Evolutionary conservation across 148 eudicot species (phyloP), one percentile per base, ranked within the genome.

Genomic region (Nepenthes gracilis): DNA sequence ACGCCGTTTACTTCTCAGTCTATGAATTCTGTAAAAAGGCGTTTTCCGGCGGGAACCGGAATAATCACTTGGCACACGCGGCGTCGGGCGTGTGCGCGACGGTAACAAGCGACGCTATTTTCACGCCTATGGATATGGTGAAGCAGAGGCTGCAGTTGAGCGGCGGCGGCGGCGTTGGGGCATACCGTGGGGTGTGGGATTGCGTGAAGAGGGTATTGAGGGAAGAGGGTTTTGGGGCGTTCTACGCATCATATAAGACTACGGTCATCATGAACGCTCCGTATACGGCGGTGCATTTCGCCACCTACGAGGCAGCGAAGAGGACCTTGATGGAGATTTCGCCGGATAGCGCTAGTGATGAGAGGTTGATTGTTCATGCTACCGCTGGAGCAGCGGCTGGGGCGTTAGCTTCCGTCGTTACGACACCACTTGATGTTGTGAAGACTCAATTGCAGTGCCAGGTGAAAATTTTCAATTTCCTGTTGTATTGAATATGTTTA

Each of bases 81-180:
- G 74, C 35, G 1, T 69, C 98, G 0, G 98, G 96, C 35, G 91
- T 93, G 12, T 79, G 69, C 35, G 98, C 98, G 1, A 88, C 96
- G 5, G 85, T 88, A 32, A 88, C 90, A 61, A 88, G 96, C 65
- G 98, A 93, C 62, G 96, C 95, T 4, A 96, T 92, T 2, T 74
- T 92, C 23, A 92, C 98, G 2, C 98, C 98, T 1, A 88, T 93
- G 98, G 98, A 93, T 70, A 67, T 86, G 85, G 96, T 93, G 62
- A 93, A 93, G 84, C 98, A 93, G 77, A 63, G 98, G 75, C 66
- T 93, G 61, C 98, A 93, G 70, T 64, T 93, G 33, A 73, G 87
- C 13, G 70, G 78, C 1, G 78, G 78, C 0, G 67, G 43, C 4
- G 72, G 35, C 6, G 68, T 74, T 11, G 87, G 96, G 60, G 86